A percentile compares a stretch with the other conserved stretches of the same genome.
These are phyloP conservation scores for Teratosphaeria zuluensis DNA, from an alignment of 2,329 filamentous ascomycete species.

Conservation along the genomic window DNA sequence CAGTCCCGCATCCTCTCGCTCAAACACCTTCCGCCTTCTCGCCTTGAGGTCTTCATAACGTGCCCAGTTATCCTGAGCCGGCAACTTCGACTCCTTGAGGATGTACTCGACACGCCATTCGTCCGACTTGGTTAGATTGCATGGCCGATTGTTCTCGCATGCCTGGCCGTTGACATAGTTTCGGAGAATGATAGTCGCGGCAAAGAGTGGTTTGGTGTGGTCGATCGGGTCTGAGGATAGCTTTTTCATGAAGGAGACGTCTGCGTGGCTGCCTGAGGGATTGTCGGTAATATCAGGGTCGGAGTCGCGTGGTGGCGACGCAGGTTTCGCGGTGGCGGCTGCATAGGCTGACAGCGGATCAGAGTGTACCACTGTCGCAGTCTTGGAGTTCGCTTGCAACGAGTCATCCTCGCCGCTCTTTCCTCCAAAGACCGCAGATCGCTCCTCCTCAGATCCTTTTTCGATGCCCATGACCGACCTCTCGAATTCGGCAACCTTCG, in stretches of 20 bases:
- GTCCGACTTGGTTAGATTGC: slow-evolving; percentile 34
- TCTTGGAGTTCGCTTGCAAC: neutral
- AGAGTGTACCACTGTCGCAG: neutral
- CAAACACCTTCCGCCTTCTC: slow-evolving; percentile 44
- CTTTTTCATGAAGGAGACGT: slow-evolving; percentile 6
- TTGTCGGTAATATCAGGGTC: neutral
- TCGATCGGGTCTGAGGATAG: neutral
- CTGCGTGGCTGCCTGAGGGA: slow-evolving; percentile 1
- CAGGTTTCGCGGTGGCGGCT: neutral
- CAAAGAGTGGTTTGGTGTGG: slow-evolving; percentile 42
- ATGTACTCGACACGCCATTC: slow-evolving; percentile 72
- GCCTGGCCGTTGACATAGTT: slow-evolving; percentile 61
- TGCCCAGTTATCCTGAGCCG: slow-evolving; percentile 30
- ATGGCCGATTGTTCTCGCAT: slow-evolving; percentile 44
- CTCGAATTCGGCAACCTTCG: slow-evolving; percentile 60
- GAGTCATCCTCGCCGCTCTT: slow-evolving; percentile 1
- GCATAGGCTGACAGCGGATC: neutral
- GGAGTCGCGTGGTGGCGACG: neutral
- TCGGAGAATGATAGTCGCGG: slow-evolving; percentile 60
- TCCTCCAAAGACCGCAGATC: neutral
- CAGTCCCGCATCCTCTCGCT: slow-evolving; percentile 28
- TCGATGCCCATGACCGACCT: slow-evolving; percentile 29
- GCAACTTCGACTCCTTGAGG: slow-evolving; percentile 50
- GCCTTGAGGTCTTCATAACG: slow-evolving; percentile 50
- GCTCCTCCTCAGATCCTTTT: slow-evolving; percentile 8